Evolutionary conservation across 2,329 filamentous ascomycete genomes (phyloP).

Genomic region (Pseudohalonectria lignicola): DNA sequence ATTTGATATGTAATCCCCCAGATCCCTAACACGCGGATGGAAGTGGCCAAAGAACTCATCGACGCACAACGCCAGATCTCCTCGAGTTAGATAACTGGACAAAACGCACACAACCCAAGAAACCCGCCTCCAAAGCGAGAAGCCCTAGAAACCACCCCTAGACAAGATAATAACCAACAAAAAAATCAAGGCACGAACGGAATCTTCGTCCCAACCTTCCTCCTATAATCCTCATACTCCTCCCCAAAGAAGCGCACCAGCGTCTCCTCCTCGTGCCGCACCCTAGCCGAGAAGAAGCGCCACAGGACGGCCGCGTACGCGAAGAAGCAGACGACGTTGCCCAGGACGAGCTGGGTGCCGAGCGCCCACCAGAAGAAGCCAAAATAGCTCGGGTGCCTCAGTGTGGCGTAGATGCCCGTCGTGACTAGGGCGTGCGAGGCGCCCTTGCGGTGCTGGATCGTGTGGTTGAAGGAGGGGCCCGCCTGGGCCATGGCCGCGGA

Average conservation of each 20-base stretch:
- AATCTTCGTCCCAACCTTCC: constrained; percentile 64
- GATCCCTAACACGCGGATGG: too few relatives aligned
- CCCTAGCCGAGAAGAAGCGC: constrained; percentile 70
- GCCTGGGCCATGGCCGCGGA: constrained; percentile 83
- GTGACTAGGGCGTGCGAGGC: constrained; percentile 71
- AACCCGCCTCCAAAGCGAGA: too few relatives aligned
- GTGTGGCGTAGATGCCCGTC: constrained; percentile 60
- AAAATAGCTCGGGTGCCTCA: constrained; percentile 90
- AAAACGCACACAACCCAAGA: too few relatives aligned
- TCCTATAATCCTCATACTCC: constrained; percentile 67
- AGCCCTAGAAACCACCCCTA: neutral
- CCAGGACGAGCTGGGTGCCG: constrained; percentile 85
- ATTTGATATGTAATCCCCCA: too few relatives aligned
- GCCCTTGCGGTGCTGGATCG: constrained; percentile 61
- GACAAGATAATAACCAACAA: neutral
- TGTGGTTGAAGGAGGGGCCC: constrained; percentile 84
- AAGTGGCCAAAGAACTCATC: too few relatives aligned
- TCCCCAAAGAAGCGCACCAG: constrained; percentile 74
- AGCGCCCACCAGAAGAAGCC: constrained; percentile 98
- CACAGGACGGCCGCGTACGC: constrained; percentile 69
- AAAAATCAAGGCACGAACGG: constrained; percentile 50
- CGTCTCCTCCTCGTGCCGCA: constrained; percentile 66
- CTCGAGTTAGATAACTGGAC: too few relatives aligned
- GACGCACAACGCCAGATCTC: too few relatives aligned
- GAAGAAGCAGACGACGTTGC: constrained; percentile 69